phyloP scores from a whole-genome alignment of 1,139 yeast genomes.

The Saccharomycopsis hybrid region DNA sequence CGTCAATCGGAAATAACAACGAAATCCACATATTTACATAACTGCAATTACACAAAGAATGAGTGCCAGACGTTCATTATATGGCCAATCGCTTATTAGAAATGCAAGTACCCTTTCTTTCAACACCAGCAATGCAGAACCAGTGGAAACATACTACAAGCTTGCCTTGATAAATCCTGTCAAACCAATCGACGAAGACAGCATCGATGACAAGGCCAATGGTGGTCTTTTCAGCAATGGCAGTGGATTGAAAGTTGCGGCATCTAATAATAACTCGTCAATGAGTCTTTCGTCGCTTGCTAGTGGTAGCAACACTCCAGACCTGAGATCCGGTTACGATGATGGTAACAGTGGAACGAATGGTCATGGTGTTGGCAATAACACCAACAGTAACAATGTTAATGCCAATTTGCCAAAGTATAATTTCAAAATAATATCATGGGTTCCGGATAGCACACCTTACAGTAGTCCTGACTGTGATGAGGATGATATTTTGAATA shows the following conservation, averaged over 20 bases:
- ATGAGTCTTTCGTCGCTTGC: slow-evolving; percentile 9
- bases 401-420: slow-evolving; percentile 6
- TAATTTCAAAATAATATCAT: slow-evolving; percentile 15
- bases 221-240: too few relatives aligned
- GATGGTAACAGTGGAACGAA: background rate
- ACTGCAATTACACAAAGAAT: too few relatives aligned
- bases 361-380: background rate
- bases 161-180: slow-evolving; percentile 7
- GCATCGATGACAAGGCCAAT: background rate
- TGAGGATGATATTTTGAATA: slow-evolving; percentile 34
- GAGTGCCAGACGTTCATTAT: slow-evolving; percentile 32
- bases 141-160: slow-evolving; percentile 21
- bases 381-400: slow-evolving; percentile 1
- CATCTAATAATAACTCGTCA: slow-evolving; percentile 11
- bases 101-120: slow-evolving; percentile 27
- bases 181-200: slow-evolving; percentile 15
- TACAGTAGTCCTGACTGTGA: slow-evolving; percentile 27
- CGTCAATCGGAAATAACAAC: too few relatives aligned
- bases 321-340: too few relatives aligned
- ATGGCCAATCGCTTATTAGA: slow-evolving; percentile 33
- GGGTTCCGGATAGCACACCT: slow-evolving; percentile 17
- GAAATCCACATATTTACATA: too few relatives aligned
- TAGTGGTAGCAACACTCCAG: background rate
- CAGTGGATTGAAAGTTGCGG: too few relatives aligned
- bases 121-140: slow-evolving; percentile 21